These are phyloP conservation scores for Phytophthora kernoviae DNA, from an alignment of 352 stramenopile genomes.

Conservation along the genomic window DNA sequence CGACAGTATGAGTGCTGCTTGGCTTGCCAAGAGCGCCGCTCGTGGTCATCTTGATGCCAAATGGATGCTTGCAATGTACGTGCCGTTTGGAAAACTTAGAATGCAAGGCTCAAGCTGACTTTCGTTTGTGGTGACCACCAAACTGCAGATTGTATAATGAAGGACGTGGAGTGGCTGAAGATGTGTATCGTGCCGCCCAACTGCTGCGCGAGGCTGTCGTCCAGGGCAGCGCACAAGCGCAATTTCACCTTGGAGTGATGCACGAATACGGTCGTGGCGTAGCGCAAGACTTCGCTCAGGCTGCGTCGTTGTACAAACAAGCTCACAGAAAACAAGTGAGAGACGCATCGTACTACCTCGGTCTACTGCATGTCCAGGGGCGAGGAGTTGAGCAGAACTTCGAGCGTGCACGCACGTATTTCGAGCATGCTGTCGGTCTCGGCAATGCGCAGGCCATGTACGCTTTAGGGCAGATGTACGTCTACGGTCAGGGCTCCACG, in stretches of 20 bases:
- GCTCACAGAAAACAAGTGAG: constrained; percentile 29
- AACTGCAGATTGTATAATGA: constrained; percentile 44
- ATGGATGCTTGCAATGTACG: constrained; percentile 60
- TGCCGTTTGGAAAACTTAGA: constrained; percentile 5
- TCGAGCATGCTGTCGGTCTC: constrained; percentile 44
- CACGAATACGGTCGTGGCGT: constrained; percentile 58
- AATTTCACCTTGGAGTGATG: constrained; percentile 53
- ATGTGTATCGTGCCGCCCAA: constrained; percentile 32
- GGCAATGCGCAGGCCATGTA: constrained; percentile 56
- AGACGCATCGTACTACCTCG: constrained; percentile 65
- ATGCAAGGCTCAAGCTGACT: neutral
- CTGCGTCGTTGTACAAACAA: constrained; percentile 40
- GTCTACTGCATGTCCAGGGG: constrained; percentile 46
- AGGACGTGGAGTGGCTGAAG: constrained; percentile 40
- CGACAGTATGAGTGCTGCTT: constrained; percentile 39
- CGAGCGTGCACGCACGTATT: constrained; percentile 30
- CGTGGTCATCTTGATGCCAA: constrained; percentile 47
- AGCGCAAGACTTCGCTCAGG: constrained; percentile 35
- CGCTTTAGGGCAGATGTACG: constrained; percentile 55
- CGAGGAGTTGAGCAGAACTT: constrained; percentile 51
- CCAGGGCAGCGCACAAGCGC: constrained; percentile 27
- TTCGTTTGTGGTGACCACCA: neutral
- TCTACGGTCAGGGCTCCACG: constrained; percentile 31
- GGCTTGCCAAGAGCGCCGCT: constrained; percentile 44
- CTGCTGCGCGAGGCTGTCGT: constrained; percentile 38